A percentile compares a stretch with the other conserved stretches of the same genome.
Conservation (phyloP, 371 early-diverging fungal species). For the Saksenaea oblongispora region DNA sequence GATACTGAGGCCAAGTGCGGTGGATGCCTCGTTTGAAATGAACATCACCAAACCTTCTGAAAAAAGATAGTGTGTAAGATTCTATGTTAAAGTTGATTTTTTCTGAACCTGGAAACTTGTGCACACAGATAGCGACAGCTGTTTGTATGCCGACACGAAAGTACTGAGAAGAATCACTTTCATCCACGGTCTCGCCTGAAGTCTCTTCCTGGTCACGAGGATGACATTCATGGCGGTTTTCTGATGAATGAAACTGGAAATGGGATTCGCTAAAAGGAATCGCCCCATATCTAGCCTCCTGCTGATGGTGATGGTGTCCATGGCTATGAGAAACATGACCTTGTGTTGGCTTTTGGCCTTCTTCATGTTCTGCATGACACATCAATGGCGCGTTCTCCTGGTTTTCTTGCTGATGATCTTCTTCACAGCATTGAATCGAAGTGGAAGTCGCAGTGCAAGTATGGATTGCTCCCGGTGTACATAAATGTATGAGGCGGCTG, state of each 20-base stretch:
- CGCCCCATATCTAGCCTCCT: conserved; percentile 34
- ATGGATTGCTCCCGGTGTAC: conserved; percentile 42
- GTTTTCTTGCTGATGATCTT: neutral
- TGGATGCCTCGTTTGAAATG: conserved; percentile 61
- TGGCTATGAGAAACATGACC: neutral
- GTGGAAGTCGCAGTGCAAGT: conserved; percentile 34
- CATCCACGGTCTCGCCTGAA: conserved; percentile 16
- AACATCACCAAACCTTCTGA: conserved; percentile 78
- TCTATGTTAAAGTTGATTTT: neutral
- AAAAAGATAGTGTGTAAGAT: neutral
- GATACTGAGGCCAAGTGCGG: conserved; percentile 67
- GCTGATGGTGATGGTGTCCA: conserved; percentile 10
- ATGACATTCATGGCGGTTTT: conserved; percentile 3
- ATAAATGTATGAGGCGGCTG: conserved; percentile 29
- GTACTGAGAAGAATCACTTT: conserved; percentile 11
- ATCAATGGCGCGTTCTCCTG: neutral
- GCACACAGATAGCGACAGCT: conserved; percentile 74
- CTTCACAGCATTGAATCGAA: conserved; percentile 3
- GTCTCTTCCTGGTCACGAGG: conserved; percentile 10
- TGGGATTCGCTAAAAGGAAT: conserved; percentile 33
- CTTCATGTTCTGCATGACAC: neutral
- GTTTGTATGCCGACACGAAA: conserved; percentile 71
- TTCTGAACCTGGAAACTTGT: conserved; percentile 73
- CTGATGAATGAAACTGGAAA: conserved; percentile 36
- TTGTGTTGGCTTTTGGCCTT: neutral